A percentile compares a stretch with the other conserved stretches of the same genome.
Evolutionary conservation across 768 basidiomycete species (phyloP).

Genomic region (Tylopilus balloui): DNA sequence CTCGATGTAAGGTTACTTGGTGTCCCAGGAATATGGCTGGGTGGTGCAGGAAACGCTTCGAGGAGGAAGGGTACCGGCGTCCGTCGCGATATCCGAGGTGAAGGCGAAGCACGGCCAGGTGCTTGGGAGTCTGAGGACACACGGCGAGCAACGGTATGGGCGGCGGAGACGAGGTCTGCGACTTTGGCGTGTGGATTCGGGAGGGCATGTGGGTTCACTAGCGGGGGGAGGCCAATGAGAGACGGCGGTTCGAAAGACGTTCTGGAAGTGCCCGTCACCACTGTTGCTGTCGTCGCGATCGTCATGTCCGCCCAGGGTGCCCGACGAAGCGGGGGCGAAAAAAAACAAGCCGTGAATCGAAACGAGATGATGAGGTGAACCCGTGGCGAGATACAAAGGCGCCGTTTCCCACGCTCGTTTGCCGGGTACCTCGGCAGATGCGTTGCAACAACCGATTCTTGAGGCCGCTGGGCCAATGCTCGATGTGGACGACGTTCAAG

Average conservation of each 20-base stretch:
- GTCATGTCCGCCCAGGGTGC: slow-evolving; percentile 8
- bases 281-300: slow-evolving; percentile 16
- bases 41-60: slow-evolving; percentile 36
- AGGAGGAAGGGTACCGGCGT: slow-evolving; percentile 33
- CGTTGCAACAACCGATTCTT: slow-evolving; percentile 1
- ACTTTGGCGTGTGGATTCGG: slow-evolving; percentile 13
- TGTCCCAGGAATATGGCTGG: slow-evolving; percentile 30
- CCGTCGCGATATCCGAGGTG: slow-evolving; percentile 28
- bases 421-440: slow-evolving; percentile 14
- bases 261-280: slow-evolving; percentile 19
- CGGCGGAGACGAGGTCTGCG: slow-evolving; percentile 10
- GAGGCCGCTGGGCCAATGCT: background rate
- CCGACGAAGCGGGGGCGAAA: slow-evolving; percentile 16
- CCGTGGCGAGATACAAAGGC: slow-evolving; percentile 13
- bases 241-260: slow-evolving; percentile 14
- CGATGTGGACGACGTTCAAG: background rate
- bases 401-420: slow-evolving; percentile 22
- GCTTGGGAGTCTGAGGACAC: slow-evolving; percentile 28
- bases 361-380: slow-evolving; percentile 7
- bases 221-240: slow-evolving; percentile 11
- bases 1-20: slow-evolving; percentile 9
- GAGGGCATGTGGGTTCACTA: slow-evolving; percentile 10
- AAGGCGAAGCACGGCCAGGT: slow-evolving; percentile 23
- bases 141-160: slow-evolving; percentile 11
- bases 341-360: slow-evolving; percentile 22